Percentiles rank a stretch among this genome's conserved stretches.
These are phyloP conservation scores for Mortierella sp. DNA, from an alignment of 371 early-diverging fungal species.

Conservation along the genomic window DNA sequence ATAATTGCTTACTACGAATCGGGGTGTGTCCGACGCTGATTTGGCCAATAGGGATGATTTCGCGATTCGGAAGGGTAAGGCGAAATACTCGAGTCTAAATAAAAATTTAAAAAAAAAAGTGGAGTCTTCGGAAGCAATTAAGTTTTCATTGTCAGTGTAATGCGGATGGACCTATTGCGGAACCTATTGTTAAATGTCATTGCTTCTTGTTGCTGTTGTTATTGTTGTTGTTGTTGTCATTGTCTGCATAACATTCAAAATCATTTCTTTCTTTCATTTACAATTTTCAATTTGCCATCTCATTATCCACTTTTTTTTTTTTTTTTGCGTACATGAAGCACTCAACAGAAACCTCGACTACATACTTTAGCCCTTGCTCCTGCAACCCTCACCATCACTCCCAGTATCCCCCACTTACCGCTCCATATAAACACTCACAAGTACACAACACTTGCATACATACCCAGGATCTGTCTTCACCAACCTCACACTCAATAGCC, in stretches of 20 bases:
- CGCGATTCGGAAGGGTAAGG: slow-evolving; percentile 6
- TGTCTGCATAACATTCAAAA: neutral
- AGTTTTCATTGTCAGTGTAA: no score
- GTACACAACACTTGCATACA: neutral
- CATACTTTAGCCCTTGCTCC: neutral
- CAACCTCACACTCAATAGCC: slow-evolving; percentile 8
- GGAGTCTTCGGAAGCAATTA: neutral
- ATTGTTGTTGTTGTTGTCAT: slow-evolving; percentile 1
- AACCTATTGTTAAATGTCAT: no score
- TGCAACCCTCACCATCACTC: neutral
- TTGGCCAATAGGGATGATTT: slow-evolving; percentile 3
- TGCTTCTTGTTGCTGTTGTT: neutral
- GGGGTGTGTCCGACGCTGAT: neutral
- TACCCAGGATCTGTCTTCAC: slow-evolving; percentile 6
- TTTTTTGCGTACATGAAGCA: neutral
- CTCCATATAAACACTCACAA: neutral
- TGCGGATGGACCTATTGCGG: no score
- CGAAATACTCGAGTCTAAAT: neutral
- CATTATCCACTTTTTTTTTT: neutral
- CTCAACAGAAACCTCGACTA: slow-evolving; percentile 5
- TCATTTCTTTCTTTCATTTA: neutral
- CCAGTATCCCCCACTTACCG: neutral
- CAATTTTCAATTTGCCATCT: neutral
- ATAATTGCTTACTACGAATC: slow-evolving; percentile 3
- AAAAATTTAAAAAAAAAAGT: slow-evolving; percentile 3